Evolutionary conservation across 371 early-diverging fungal species (phyloP).

Genomic region (Rozella allomycis): DNA sequence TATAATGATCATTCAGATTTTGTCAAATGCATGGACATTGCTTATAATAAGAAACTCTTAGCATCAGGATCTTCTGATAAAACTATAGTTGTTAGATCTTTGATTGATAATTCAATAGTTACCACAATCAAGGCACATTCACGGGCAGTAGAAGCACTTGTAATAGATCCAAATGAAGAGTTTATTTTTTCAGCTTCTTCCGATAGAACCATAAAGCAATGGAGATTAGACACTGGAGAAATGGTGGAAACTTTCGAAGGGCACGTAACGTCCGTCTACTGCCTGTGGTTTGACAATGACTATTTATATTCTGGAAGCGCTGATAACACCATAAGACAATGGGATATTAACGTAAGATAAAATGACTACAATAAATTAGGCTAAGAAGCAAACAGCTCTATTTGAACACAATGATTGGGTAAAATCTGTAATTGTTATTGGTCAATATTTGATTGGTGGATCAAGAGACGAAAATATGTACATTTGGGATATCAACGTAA

Average conservation of each 20-base stretch:
- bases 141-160: conserved; percentile 37
- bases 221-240: conserved; percentile 36
- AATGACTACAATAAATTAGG: too few species aligned
- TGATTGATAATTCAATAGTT: conserved; percentile 18
- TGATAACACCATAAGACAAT: conserved; percentile 69
- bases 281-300: conserved; percentile 16
- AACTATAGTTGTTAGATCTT: conserved; percentile 40
- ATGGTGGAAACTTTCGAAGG: too few species aligned
- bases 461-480: conserved; percentile 55
- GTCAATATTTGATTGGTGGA: conserved; percentile 46
- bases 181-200: conserved; percentile 46
- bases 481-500: conserved; percentile 56
- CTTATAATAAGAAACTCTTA: conserved; percentile 9
- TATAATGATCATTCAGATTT: conserved; percentile 43
- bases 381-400: too few species aligned
- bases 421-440: conserved; percentile 32
- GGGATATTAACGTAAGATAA: too few species aligned
- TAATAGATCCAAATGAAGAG: conserved; percentile 16
- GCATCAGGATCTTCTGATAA: conserved; percentile 48
- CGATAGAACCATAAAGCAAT: conserved; percentile 49
- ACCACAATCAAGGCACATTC: conserved; percentile 31
- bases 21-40: conserved; percentile 37
- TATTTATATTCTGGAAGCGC: conserved; percentile 53
- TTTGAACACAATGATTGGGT: conserved; percentile 60
- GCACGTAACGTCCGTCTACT: conserved; percentile 51